Evolutionary conservation across 2,329 filamentous ascomycete genomes (phyloP).

Genomic region (Lomentospora prolificans): DNA sequence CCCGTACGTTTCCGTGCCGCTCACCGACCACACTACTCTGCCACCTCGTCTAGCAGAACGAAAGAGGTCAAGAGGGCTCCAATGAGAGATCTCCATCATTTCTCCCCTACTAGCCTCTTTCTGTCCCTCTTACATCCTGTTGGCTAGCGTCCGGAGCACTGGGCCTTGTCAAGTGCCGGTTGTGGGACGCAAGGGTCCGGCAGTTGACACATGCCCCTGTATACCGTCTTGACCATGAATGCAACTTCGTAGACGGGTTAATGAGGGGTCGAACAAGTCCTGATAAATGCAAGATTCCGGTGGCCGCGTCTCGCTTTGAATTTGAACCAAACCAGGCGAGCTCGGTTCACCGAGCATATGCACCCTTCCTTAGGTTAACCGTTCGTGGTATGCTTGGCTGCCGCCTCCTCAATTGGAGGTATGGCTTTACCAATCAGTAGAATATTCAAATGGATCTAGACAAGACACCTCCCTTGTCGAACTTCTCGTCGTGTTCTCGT

Average conservation of each 20-base stretch:
- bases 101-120: neutral
- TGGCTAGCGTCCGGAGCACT: neutral
- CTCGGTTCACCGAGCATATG: neutral
- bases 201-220: neutral
- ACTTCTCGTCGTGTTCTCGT: too few relatives aligned
- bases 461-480: neutral
- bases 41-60: neutral
- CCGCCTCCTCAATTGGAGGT: neutral
- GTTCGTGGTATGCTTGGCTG: neutral
- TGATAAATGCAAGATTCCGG: too few relatives aligned
- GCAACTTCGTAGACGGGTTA: neutral
- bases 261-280: too few relatives aligned
- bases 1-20: neutral
- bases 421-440: neutral
- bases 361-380: neutral
- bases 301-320: too few relatives aligned
- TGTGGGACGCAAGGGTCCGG: neutral
- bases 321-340: too few relatives aligned
- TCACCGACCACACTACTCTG: neutral
- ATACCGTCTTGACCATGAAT: neutral
- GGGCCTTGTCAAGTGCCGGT: neutral
- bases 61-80: neutral
- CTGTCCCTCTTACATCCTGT: neutral
- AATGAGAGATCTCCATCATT: neutral
- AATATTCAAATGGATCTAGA: neutral